A percentile compares a stretch with the other conserved stretches of the same genome.
Conservation (phyloP, 345 rosid genomes). For the Zanthoxylum bungeanum region DNA sequence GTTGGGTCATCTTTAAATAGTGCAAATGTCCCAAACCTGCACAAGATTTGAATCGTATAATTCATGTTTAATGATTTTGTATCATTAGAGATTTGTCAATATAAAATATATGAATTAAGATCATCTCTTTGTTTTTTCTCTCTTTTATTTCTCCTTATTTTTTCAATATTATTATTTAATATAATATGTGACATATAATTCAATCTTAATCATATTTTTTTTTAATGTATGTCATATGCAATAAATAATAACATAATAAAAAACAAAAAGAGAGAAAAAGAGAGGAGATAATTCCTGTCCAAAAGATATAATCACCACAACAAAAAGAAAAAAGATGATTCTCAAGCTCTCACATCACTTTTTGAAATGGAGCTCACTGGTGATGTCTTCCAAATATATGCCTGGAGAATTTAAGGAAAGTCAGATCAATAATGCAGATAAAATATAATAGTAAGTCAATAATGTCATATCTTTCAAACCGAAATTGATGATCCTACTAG, state of each 20-base stretch:
- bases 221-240: too few relatives aligned
- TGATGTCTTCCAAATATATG: not conserved
- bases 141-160: too few relatives aligned
- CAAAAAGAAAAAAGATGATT: conserved; percentile 2
- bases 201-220: too few relatives aligned
- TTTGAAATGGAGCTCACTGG: not conserved
- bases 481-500: not conserved
- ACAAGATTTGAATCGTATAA: not conserved
- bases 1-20: not conserved
- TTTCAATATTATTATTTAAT: too few relatives aligned
- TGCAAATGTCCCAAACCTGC: not conserved
- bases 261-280: too few relatives aligned
- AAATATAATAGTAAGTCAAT: not conserved
- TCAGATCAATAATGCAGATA: conserved; percentile 9
- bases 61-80: not conserved
- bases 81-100: conserved; percentile 7
- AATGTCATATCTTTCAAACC: not conserved
- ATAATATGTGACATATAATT: too few relatives aligned
- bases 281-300: too few relatives aligned
- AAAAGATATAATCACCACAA: not conserved
- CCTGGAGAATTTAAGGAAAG: not conserved
- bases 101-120: too few relatives aligned
- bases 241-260: too few relatives aligned
- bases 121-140: too few relatives aligned
- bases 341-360: not conserved